Percentiles rank a stretch among this genome's conserved stretches.
phyloP scores from a whole-genome alignment of 768 basidiomycete species.

The Gymnopilus dilepis region DNA sequence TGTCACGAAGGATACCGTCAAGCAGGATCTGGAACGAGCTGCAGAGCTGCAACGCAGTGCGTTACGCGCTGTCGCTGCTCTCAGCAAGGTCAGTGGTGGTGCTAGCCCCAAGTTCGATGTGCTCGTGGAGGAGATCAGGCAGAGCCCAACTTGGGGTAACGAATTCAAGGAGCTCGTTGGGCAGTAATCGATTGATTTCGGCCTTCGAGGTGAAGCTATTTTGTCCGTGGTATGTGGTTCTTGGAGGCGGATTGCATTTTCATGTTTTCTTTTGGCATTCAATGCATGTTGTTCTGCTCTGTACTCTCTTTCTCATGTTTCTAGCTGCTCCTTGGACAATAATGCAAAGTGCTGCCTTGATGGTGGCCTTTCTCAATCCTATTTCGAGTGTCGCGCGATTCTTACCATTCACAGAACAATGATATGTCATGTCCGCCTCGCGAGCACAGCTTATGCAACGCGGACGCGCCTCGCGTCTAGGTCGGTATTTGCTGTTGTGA shows the following conservation, averaged over 20 bases:
- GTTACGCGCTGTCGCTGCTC: constrained; percentile 82
- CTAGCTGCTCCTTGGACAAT: too few relatives aligned
- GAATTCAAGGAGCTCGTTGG: constrained; percentile 70
- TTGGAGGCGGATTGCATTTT: neutral
- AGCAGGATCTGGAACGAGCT: constrained; percentile 86
- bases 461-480: too few relatives aligned
- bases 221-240: neutral
- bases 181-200: neutral
- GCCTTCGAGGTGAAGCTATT: neutral
- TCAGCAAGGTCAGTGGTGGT: constrained; percentile 75
- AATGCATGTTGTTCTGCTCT: neutral
- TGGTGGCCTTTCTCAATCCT: too few relatives aligned
- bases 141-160: constrained; percentile 64
- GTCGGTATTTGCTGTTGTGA: neutral
- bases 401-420: too few relatives aligned
- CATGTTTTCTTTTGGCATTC: neutral
- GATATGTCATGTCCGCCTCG: too few relatives aligned
- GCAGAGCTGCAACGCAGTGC: constrained; percentile 93
- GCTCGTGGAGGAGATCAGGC: constrained; percentile 77
- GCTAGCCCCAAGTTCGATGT: constrained; percentile 78
- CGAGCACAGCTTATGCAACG: too few relatives aligned
- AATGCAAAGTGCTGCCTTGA: too few relatives aligned
- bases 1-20: constrained; percentile 94
- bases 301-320: neutral
- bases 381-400: too few relatives aligned